Evolutionary conservation across 2,329 filamentous ascomycete species (phyloP), one percentile per base, ranked within the genome.

Genomic region (Clonostachys sp.): DNA sequence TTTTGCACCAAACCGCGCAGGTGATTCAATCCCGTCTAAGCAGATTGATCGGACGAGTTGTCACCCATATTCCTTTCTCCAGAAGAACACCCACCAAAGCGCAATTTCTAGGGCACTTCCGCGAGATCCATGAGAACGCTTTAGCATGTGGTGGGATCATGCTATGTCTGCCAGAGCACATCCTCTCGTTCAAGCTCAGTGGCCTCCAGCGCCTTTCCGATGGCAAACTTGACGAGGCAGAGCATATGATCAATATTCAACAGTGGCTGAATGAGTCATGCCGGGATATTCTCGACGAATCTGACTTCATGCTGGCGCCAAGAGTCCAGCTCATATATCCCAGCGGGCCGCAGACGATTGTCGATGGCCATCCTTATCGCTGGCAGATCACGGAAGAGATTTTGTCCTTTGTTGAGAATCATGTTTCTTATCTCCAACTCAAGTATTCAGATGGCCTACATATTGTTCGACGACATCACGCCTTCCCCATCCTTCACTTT

Each of bases 321-420:
- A 76, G 74, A 35, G 81, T 80, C 33, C 80, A 86, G 55, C 58
- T 86, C 0, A 67, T 85, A 2, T 85, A 86, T 49, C 82, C 81
- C 0, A 76, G 84, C 57, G 82, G 81, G 0, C 48, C 56, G 0
- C 77, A 81, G 49, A 55, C 57, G 1, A 51, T 70, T 0, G 62
- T 83, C 0, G 76, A 84, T 12, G 63, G 73, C 13, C 69, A 70
- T 35, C 77, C 78, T 0, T 61, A 75, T 3, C 65, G 85, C 6
- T 88, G 83, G 84, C 52, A 66, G 0, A 53, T 74, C 0, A 58
- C 55, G 1, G 1, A 17, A 0, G 44, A 53, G 0, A 65, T 73
- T 0, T 59, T 75, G 2, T 36, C 49, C 0, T 34, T 48, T 0
- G 66, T 75, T 0, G 70, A 78, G 47, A 3, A 50, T 50, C 0